These are phyloP conservation scores for Ustulina deusta DNA, from an alignment of 2,329 filamentous ascomycete species.

Conservation along the genomic window DNA sequence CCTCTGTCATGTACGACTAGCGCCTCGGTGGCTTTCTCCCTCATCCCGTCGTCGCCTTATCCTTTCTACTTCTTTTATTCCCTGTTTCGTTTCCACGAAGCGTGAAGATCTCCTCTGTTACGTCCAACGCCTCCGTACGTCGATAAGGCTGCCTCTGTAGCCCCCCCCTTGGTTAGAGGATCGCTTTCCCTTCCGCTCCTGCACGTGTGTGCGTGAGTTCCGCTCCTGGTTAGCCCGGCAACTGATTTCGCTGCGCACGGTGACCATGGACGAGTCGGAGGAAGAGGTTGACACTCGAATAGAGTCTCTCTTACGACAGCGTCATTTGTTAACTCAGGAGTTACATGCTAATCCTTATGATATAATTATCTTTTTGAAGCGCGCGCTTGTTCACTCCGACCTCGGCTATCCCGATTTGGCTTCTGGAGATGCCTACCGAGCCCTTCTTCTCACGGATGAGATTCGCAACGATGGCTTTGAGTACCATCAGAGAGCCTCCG, in stretches of 20 bases:
- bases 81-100: conserved; percentile 17
- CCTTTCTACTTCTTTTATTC: conserved; percentile 10
- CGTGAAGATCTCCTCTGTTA: conserved; percentile 16
- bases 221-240: conserved; percentile 9
- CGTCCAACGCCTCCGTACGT: background rate
- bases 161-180: conserved; percentile 5
- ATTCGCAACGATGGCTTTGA: conserved; percentile 82
- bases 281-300: conserved; percentile 56
- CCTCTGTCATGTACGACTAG: conserved; percentile 25
- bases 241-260: conserved; percentile 8
- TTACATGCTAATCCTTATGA: conserved; percentile 69
- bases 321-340: conserved; percentile 67
- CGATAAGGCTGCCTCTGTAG: conserved; percentile 6
- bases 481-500: conserved; percentile 77
- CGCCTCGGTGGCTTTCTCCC: conserved; percentile 12
- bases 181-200: conserved; percentile 7
- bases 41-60: conserved; percentile 13
- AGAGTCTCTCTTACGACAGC: conserved; percentile 63
- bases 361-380: conserved; percentile 73
- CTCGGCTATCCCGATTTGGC: conserved; percentile 92
- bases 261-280: conserved; percentile 41
- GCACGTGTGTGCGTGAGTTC: conserved; percentile 21
- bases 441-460: conserved; percentile 87
- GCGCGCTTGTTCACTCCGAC: conserved; percentile 76
- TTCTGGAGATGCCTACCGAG: conserved; percentile 88